Evolutionary conservation across 139 green algal genomes (phyloP), one percentile per base, ranked within the genome.

Genomic region (Chlorella vulgaris): DNA sequence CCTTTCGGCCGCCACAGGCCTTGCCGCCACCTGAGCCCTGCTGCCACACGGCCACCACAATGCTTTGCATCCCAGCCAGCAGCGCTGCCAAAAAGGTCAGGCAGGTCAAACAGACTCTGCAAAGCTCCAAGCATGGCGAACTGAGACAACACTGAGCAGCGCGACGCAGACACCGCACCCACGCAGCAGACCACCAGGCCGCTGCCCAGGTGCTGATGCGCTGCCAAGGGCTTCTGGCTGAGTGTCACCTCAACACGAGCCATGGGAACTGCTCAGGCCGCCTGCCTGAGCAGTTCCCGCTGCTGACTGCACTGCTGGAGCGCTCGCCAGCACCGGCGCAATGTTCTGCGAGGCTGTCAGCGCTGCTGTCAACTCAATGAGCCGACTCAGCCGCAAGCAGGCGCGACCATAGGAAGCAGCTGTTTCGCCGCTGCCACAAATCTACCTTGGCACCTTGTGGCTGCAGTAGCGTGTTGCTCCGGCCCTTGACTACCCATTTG

Each of bases 341-440:
- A 96, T 83, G 1, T 78, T 33, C 4, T 88, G 88, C 5, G 82
- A 81, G 15, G 88, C 76, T 13, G 92, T 86, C 38, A 97, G 77
- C 0, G 90, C 85, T 8, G 87, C 82, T 0, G 83, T 83, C 18
- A 89, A 77, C 38, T 91, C 81, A 24, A 97, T 74, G 33, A 95
- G 83, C 50, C 0, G 84, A 83, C 85, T 96, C 93, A 7, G 76
- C 61, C 4, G 79, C 36, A 58, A 96, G 82, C n/a, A 95, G 88
- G 47, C 83, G 50, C 21, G 51, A 55, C 92, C 92, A 97, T 5
- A 92, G 18, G 26, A 82, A 78, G 66, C 86, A 83, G 78, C 65
- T 85, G 70, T 39, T 91, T 74, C 51, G 88, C 69, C 58, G 86
- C 84, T 0, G 89, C 87, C 39, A 94, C 62, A 38, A 96, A 78